phyloP scores from a whole-genome alignment of 805 yeast species.

The Candida chilensis region DNA sequence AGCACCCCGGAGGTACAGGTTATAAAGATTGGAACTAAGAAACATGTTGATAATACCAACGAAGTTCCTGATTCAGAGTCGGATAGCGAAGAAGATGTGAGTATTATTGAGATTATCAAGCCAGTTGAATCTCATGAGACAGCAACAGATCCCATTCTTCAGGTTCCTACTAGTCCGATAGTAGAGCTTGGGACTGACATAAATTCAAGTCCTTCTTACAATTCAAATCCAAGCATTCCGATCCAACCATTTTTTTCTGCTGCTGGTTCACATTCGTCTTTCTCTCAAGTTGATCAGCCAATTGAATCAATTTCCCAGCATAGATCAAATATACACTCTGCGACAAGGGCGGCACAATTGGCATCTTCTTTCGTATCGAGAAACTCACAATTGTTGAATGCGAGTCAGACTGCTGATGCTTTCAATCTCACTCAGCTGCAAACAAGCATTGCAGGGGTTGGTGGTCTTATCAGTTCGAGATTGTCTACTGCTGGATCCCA shows the following conservation, averaged over 20 bases:
- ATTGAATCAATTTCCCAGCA: not conserved
- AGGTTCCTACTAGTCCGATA: not conserved
- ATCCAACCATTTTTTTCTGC: not conserved
- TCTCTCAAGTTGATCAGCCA: not conserved
- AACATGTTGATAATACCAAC: not conserved
- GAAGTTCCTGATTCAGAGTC: slow-evolving; percentile 13
- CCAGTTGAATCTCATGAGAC: slow-evolving; percentile 1
- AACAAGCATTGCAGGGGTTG: not conserved
- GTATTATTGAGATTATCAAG: slow-evolving; percentile 1
- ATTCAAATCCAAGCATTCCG: not conserved
- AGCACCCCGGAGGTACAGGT: not conserved
- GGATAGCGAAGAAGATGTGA: slow-evolving; percentile 6
- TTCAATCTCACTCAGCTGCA: not conserved
- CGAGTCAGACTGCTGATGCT: not conserved
- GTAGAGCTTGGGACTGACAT: not conserved
- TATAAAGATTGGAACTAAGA: not conserved
- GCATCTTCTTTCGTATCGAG: not conserved
- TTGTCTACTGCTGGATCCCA: not conserved
- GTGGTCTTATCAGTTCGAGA: not conserved
- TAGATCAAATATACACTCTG: not conserved
- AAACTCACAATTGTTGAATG: not conserved
- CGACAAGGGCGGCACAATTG: not conserved
- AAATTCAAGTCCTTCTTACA: not conserved
- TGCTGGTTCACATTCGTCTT: not conserved
- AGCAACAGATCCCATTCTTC: not conserved